Base-by-base conservation (phyloP, 805 yeast species). In the Metschnikowia peoriensis region DNA sequence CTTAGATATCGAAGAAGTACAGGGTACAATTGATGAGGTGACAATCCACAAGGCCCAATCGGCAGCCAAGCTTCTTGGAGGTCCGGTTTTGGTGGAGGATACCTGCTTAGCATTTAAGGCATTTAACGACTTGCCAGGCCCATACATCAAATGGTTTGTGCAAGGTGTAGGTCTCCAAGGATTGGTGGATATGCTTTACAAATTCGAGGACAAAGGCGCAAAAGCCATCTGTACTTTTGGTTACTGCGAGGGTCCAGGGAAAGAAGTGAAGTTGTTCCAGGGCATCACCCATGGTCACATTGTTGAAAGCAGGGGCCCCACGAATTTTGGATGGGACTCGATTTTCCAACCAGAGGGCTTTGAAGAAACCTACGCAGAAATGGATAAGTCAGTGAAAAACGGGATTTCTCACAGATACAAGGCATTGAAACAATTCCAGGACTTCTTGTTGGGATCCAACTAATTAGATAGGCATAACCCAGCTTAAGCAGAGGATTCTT, bases 31-130 rank as follows among this genome's bases (percentile, higher is more conserved):
- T 45, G 85, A 85, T 41, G 88, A 88, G 50, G 93, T 94, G 41
- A 88, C 97, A 0, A 77, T 75, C 43, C 89, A 84, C 64, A 94
- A 94, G 67, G 89, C 96, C 51, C 71, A 77, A 61, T 78, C 84
- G 11, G 97, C 97, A 1, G 87, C 93, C 6, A 64, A 68, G 11
- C 65, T 81, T 8, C 67, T 84, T 4, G 66, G 75, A 2, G 94
- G 96, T 0, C 93, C 98, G 0, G 97, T 90, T 0, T 76, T 94
- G 52, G 97, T 92, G 3, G 99, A 94, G 66, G 99, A 94, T 63
- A 94, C 99, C 0, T 92, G 96, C 47, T 79, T 94, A 39, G 89
- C 87, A 4, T 94, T 88, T 69, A 80, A 80, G 46, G 97, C 96
- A 1, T 77, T 86, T 64, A 84, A 88, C 48, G 76, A 78, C 56